Evolutionary conservation across 257 asterid genomes (phyloP).

Genomic region (Solanum pimpinellifolium): DNA sequence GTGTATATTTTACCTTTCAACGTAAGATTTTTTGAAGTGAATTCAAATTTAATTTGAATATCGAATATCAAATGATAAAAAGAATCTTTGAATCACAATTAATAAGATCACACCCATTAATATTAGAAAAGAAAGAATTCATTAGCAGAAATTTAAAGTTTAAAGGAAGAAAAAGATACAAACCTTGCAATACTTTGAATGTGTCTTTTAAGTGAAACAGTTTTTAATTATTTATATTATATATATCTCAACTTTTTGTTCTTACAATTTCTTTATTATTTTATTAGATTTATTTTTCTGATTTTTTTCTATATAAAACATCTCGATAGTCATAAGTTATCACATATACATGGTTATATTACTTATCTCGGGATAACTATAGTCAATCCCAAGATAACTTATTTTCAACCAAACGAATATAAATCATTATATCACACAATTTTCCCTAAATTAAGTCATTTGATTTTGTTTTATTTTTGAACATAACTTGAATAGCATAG

Average conservation of each 20-base stretch:
- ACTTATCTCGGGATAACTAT: no score
- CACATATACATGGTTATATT: no score
- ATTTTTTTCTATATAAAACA: no score
- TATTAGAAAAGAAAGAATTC: neutral
- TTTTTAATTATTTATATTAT: neutral
- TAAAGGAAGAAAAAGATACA: neutral
- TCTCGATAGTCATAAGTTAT: neutral
- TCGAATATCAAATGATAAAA: no score
- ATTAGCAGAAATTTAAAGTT: neutral
- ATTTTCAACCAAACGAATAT: no score
- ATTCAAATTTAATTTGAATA: no score
- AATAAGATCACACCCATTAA: neutral
- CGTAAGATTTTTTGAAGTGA: fast-evolving
- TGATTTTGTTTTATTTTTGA: neutral
- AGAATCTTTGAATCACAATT: neutral
- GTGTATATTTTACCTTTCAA: no score
- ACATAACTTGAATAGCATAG: neutral
- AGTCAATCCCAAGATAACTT: no score
- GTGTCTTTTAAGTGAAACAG: neutral
- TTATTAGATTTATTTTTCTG: neutral
- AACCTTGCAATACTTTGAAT: neutral
- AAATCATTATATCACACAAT: no score
- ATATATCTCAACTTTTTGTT: neutral
- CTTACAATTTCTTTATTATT: neutral
- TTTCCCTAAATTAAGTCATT: neutral